These are phyloP conservation scores for Polyporus tsugae DNA, from an alignment of 1,284 basidiomycete species.

Conservation along the genomic window DNA sequence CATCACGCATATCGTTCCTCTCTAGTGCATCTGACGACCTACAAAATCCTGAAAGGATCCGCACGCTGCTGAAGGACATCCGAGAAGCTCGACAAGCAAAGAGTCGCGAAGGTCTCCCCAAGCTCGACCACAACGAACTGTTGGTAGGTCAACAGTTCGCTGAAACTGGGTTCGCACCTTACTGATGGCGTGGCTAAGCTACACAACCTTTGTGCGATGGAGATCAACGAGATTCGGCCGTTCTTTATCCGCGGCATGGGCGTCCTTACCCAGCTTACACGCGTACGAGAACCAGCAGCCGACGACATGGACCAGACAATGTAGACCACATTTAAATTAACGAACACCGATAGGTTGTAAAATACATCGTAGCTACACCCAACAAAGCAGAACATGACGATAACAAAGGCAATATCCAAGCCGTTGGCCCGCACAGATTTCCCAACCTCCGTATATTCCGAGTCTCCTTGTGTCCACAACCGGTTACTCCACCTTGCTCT, in stretches of 20 bases:
- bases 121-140: constrained; percentile 79
- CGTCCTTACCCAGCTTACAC: constrained; percentile 59
- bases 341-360: not conserved
- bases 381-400: not conserved
- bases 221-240: constrained; percentile 92
- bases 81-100: constrained; percentile 96
- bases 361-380: not conserved
- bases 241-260: constrained; percentile 89
- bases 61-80: constrained; percentile 90
- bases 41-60: constrained; percentile 81
- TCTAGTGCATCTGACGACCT: constrained; percentile 91
- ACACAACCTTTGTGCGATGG: constrained; percentile 88
- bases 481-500: constrained; percentile 12
- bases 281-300: constrained; percentile 39
- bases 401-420: not conserved
- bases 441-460: not conserved
- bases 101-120: constrained; percentile 82
- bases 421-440: not conserved
- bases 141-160: constrained; percentile 60
- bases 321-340: not conserved
- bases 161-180: not conserved
- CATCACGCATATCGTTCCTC: not conserved
- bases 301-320: constrained; percentile 30
- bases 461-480: not conserved
- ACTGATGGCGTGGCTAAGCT: constrained; percentile 57